These are phyloP conservation scores for Gracilaria vermiculophylla DNA, from an alignment of 23 red algal genomes.

Conservation along the genomic window DNA sequence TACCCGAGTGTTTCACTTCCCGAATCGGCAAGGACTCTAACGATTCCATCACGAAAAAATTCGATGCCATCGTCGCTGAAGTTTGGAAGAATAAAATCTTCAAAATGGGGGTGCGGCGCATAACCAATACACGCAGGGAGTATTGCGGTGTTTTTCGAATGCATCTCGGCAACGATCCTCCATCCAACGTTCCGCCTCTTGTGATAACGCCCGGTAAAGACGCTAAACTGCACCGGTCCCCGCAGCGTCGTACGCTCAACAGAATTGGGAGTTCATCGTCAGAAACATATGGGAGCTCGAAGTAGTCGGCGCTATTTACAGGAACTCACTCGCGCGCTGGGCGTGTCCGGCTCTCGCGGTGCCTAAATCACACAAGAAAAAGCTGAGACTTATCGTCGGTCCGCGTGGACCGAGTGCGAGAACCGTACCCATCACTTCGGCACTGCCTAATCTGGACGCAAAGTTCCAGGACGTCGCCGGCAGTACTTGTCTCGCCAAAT, in stretches of 20 bases:
- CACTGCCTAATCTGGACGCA: constrained; percentile 10
- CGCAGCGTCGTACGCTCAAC: not conserved
- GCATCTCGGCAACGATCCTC: constrained; percentile 9
- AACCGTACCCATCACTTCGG: not conserved
- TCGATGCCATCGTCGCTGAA: not conserved
- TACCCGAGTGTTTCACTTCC: not conserved
- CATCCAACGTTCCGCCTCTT: not conserved
- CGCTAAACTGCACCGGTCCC: not conserved
- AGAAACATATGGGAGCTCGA: not conserved
- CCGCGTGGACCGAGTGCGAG: not conserved
- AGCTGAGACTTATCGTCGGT: not conserved
- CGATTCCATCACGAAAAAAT: not conserved
- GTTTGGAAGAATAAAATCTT: not conserved
- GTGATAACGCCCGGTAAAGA: not conserved
- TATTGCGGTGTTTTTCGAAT: constrained; percentile 15
- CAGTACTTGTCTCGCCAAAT: constrained; percentile 11
- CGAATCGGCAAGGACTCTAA: not conserved
- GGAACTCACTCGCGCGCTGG: not conserved
- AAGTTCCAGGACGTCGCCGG: constrained; percentile 23
- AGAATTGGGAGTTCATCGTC: not conserved
- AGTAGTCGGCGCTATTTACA: constrained; percentile 1
- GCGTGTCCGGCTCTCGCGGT: not conserved
- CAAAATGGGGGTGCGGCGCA: not conserved
- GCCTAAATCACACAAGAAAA: not conserved
- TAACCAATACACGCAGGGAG: not conserved